phyloP scores from a whole-genome alignment of 768 basidiomycete genomes.

The Lactarius indigo region DNA sequence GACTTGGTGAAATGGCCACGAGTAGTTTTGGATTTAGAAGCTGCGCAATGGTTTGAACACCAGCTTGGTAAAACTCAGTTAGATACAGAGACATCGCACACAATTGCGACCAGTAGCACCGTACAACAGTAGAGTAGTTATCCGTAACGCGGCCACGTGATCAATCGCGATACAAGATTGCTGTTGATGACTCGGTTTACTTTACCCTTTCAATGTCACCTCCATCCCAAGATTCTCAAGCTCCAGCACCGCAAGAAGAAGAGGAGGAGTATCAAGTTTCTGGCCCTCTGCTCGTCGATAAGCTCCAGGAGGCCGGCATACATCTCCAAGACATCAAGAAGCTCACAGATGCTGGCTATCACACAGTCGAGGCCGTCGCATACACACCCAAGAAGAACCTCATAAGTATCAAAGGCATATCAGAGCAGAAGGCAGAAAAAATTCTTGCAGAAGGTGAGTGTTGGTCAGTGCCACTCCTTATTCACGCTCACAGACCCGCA shows the following conservation, averaged over 20 bases:
- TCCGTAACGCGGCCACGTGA: slow-evolving; percentile 27
- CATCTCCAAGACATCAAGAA: slow-evolving; percentile 92
- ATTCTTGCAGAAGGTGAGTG: slow-evolving; percentile 82
- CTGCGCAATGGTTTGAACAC: slow-evolving; percentile 74
- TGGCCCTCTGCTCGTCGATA: slow-evolving; percentile 81
- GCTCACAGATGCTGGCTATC: slow-evolving; percentile 83
- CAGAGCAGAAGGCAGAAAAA: slow-evolving; percentile 96
- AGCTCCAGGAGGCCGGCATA: slow-evolving; percentile 86
- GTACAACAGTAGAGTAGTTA: background rate
- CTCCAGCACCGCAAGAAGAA: slow-evolving; percentile 47
- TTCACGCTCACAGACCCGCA: slow-evolving; percentile 32
- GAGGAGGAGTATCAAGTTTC: slow-evolving; percentile 56
- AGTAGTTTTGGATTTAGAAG: slow-evolving; percentile 75
- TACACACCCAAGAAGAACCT: slow-evolving; percentile 95
- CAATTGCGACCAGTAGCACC: too few relatives aligned
- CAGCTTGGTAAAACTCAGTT: slow-evolving; percentile 45
- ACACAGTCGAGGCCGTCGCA: slow-evolving; percentile 94
- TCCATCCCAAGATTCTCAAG: slow-evolving; percentile 47
- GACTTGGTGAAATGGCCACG: slow-evolving; percentile 82
- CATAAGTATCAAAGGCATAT: slow-evolving; percentile 91
- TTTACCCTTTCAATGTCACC: slow-evolving; percentile 49
- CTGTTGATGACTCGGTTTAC: background rate
- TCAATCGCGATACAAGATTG: background rate
- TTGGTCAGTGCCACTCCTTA: background rate
- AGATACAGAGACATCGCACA: background rate